These are phyloP conservation scores for Toxicodendron radicans DNA, from an alignment of 345 rosid species.

Conservation along the genomic window DNA sequence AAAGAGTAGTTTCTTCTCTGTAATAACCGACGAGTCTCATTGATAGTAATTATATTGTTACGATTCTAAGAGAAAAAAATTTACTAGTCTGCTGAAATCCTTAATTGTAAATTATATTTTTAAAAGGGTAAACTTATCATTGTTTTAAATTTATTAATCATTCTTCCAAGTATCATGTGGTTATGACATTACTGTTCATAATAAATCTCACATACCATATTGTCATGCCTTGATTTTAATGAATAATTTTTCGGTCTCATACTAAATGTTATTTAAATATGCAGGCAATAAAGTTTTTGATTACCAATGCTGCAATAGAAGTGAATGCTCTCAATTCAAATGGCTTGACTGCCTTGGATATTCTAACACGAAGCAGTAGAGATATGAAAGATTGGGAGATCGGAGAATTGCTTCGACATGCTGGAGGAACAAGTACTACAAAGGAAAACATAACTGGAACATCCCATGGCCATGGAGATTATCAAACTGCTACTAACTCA, in stretches of 20 bases:
- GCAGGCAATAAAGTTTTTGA: conserved; percentile 26
- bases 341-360: conserved; percentile 28
- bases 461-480: background rate
- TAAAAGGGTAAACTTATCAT: too few species aligned
- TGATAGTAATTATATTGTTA: too few species aligned
- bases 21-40: too few species aligned
- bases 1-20: too few species aligned
- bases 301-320: conserved; percentile 3
- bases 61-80: too few species aligned
- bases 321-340: conserved; percentile 22
- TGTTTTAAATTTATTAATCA: too few species aligned
- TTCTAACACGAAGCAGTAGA: conserved; percentile 18
- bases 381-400: conserved; percentile 25
- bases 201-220: too few species aligned
- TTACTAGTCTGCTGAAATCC: too few species aligned
- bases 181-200: too few species aligned
- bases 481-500: background rate
- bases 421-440: background rate
- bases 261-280: background rate
- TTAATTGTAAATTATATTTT: too few species aligned
- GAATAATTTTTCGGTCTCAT: background rate
- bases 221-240: background rate
- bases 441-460: background rate
- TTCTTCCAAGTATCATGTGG: too few species aligned
- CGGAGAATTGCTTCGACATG: conserved; percentile 15